Percentiles rank a stretch among this genome's conserved stretches.
phyloP scores from a whole-genome alignment of 225 moss, liverwort and hornwort species.

The Physcomitrium patens region DNA sequence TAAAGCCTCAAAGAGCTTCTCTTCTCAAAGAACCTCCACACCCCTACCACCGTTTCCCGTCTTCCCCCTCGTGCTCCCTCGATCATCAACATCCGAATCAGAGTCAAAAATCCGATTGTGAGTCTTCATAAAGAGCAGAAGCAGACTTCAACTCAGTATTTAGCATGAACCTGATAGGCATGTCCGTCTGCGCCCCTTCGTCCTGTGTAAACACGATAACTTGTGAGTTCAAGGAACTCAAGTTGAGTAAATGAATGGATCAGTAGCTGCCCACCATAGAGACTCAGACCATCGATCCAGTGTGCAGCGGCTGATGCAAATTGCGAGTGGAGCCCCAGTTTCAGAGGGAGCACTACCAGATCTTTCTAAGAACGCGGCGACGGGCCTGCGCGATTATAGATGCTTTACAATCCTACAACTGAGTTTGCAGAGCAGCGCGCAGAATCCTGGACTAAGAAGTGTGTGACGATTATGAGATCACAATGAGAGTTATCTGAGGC shows the following conservation, averaged over 20 bases:
- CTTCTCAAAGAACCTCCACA: conserved; percentile 17
- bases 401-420: conserved; percentile 73
- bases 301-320: conserved; percentile 70
- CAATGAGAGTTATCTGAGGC: conserved; percentile 86
- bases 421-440: conserved; percentile 89
- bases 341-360: conserved; percentile 64
- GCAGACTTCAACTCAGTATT: conserved; percentile 40
- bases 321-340: conserved; percentile 94
- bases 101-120: conserved; percentile 31
- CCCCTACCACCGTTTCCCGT: conserved; percentile 29
- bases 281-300: conserved; percentile 68
- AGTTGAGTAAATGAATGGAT: conserved; percentile 82
- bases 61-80: conserved; percentile 5
- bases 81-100: neutral
- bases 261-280: conserved; percentile 96
- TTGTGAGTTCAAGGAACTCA: conserved; percentile 61
- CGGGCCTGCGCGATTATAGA: conserved; percentile 54
- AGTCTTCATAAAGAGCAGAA: conserved; percentile 36
- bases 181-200: conserved; percentile 79
- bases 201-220: conserved; percentile 77
- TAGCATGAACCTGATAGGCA: conserved; percentile 67
- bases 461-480: conserved; percentile 71
- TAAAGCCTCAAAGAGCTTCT: conserved; percentile 22
- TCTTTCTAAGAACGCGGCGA: conserved; percentile 58
- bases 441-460: conserved; percentile 74